These are phyloP conservation scores for Aureobasidium mangrovei DNA, from an alignment of 2,329 filamentous ascomycete species.

Conservation along the genomic window DNA sequence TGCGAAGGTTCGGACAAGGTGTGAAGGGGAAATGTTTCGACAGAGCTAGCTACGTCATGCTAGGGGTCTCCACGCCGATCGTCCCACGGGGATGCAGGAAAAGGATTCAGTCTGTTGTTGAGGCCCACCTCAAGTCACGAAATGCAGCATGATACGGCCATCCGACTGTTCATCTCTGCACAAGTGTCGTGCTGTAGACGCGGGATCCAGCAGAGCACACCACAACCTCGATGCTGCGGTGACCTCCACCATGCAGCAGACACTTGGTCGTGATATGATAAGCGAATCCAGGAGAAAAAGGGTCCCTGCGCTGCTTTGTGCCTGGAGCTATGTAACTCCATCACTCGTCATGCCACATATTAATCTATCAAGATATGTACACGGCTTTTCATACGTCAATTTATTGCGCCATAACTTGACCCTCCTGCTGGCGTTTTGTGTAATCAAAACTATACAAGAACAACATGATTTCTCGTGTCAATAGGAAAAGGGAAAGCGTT, in stretches of 20 bases:
- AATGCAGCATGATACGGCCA: no score
- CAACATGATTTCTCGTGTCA: background rate
- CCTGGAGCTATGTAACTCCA: background rate
- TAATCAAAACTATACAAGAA: constrained; percentile 9
- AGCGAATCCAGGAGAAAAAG: background rate
- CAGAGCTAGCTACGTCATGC: background rate
- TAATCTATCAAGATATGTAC: background rate
- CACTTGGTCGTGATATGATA: background rate
- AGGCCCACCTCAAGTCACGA: no score
- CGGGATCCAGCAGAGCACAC: no score
- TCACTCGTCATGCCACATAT: background rate
- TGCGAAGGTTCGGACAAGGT: background rate
- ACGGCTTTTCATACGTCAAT: background rate
- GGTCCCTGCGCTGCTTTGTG: background rate
- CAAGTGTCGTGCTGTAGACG: no score
- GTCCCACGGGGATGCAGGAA: background rate
- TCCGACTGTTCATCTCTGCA: no score
- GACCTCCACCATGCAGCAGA: no score
- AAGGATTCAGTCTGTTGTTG: background rate
- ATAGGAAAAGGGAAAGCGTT: background rate
- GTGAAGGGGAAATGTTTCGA: constrained; percentile 2
- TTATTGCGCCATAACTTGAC: background rate
- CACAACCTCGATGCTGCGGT: no score
- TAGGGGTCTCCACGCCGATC: background rate
- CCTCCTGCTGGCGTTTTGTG: background rate